Percentiles rank a stretch among this genome's conserved stretches.
Conservation (phyloP, 2,329 filamentous ascomycete species). For the Aspergillus chevalieri region DNA sequence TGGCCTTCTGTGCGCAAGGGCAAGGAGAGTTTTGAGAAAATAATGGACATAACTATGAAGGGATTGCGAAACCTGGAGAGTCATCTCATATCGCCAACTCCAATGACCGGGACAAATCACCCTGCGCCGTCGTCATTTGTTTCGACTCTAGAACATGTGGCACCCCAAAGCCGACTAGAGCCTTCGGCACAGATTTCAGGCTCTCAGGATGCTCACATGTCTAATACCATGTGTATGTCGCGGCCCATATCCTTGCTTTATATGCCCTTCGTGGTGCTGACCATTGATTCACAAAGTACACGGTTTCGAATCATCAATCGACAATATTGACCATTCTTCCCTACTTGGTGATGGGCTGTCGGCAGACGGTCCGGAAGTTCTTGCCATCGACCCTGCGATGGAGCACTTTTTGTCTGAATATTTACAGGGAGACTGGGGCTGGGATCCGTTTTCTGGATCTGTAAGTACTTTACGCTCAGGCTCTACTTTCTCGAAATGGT, state of each 20-base stretch:
- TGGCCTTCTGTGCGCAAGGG: constrained; percentile 34
- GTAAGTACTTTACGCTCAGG: neutral
- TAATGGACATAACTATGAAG: constrained; percentile 23
- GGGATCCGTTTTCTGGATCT: constrained; percentile 16
- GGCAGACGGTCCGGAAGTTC: constrained; percentile 3
- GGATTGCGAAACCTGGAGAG: constrained; percentile 8
- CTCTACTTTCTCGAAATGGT: no score
- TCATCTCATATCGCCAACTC: no score
- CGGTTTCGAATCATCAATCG: neutral
- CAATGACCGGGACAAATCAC: neutral
- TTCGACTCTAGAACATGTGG: neutral
- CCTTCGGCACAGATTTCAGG: neutral
- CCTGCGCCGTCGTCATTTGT: neutral
- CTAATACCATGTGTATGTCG: neutral
- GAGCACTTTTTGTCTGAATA: constrained; percentile 18
- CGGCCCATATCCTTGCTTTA: no score
- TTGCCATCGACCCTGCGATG: constrained; percentile 15
- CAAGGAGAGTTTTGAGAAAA: constrained; percentile 25
- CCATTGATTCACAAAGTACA: no score
- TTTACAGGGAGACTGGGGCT: constrained; percentile 20
- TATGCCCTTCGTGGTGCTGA: no score
- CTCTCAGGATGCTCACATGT: neutral
- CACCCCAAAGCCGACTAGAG: neutral
- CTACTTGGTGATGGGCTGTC: neutral
- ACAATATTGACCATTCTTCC: neutral